Percentiles rank a stretch among this genome's conserved stretches.
Conservation (phyloP, 768 basidiomycete species). For the Megacollybia marginata region DNA sequence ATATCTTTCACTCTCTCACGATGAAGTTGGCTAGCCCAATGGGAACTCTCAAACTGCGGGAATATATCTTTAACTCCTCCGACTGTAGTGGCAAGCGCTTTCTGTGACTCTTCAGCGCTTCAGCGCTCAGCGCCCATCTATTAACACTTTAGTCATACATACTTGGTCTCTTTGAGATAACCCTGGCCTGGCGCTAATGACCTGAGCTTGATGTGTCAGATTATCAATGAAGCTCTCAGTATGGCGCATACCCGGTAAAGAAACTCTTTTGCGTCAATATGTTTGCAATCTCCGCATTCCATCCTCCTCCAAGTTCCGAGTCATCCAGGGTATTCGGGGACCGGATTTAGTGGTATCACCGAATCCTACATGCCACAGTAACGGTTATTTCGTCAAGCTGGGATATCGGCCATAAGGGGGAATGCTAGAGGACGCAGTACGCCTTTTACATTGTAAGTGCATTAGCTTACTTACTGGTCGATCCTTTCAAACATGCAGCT, state of each 20-base stretch:
- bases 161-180: slow-evolving; percentile 13
- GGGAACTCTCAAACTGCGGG: slow-evolving; percentile 12
- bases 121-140: not conserved
- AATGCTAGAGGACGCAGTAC: slow-evolving; percentile 11
- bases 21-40: slow-evolving; percentile 3
- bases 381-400: slow-evolving; percentile 3
- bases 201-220: slow-evolving; percentile 3
- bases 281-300: slow-evolving; percentile 1
- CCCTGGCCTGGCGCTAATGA: slow-evolving; percentile 13
- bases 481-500: too few species aligned
- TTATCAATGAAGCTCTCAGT: too few species aligned
- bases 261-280: slow-evolving; percentile 10
- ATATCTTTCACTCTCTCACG: too few species aligned
- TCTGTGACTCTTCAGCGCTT: not conserved
- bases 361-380: too few species aligned
- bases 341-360: slow-evolving; percentile 13
- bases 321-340: slow-evolving; percentile 10
- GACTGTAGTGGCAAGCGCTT: not conserved
- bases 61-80: slow-evolving; percentile 6
- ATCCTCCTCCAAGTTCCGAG: not conserved
- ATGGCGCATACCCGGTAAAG: slow-evolving; percentile 7
- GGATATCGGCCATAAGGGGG: slow-evolving; percentile 8
- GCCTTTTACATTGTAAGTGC: slow-evolving; percentile 1
- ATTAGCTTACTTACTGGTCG: slow-evolving; percentile 7
- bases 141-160: not conserved